Conservation (phyloP, 768 basidiomycete species). For the Russula dissimulans region DNA sequence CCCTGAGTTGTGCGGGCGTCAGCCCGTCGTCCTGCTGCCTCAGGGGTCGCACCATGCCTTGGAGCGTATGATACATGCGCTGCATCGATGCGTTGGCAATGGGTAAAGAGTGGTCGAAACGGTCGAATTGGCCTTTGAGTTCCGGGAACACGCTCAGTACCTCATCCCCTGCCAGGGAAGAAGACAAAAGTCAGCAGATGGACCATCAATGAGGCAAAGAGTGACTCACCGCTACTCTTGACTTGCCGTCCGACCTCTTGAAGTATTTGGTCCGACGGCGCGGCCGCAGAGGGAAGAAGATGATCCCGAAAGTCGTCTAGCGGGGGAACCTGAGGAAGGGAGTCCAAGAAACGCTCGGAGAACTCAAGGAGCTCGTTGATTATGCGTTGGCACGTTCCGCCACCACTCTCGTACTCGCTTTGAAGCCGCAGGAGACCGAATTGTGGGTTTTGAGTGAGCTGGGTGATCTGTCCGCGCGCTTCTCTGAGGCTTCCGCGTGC, state of each 20-base stretch:
- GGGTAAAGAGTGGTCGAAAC: not conserved
- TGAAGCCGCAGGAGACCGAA: slow-evolving; percentile 1
- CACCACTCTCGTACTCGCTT: slow-evolving; percentile 1
- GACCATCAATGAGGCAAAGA: not conserved
- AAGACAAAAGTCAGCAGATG: not conserved
- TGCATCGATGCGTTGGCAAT: slow-evolving; percentile 1
- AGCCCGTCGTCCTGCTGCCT: slow-evolving; percentile 1
- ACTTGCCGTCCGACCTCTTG: not conserved
- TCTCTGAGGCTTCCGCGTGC: not conserved
- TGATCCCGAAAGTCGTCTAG: slow-evolving; percentile 5
- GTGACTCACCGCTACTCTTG: not conserved
- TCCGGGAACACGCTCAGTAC: not conserved
- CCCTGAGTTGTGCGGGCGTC: not conserved
- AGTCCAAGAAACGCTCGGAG: not conserved
- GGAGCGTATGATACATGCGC: not conserved
- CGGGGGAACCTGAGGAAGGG: slow-evolving; percentile 5
- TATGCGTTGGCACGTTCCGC: not conserved
- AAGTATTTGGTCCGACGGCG: not conserved
- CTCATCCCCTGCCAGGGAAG: not conserved
- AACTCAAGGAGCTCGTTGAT: slow-evolving; percentile 6
- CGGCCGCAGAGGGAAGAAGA: slow-evolving; percentile 1
- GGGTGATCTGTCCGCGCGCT: not conserved
- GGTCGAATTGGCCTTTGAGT: not conserved
- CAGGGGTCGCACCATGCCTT: slow-evolving; percentile 2
- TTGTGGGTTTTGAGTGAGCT: not conserved